Percentiles rank a stretch among this genome's conserved stretches.
Evolutionary conservation across 2,329 filamentous ascomycete species (phyloP).

Genomic region (Arachnomyces sp.): DNA sequence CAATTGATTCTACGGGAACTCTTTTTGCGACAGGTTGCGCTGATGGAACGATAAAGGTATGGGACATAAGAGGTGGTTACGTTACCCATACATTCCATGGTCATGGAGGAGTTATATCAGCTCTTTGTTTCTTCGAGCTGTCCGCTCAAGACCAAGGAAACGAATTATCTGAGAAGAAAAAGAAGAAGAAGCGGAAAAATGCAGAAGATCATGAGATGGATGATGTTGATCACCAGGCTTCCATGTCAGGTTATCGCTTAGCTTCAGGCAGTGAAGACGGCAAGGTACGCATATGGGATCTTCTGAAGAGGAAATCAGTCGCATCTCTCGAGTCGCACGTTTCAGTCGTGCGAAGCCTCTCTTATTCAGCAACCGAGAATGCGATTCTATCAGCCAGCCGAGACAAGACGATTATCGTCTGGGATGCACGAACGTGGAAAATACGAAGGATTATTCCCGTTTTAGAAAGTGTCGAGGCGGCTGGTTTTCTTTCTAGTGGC

Average conservation of each 20-base stretch:
- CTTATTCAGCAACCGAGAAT: slow-evolving; percentile 69
- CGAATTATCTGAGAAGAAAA: slow-evolving; percentile 36
- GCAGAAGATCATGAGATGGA: slow-evolving; percentile 38
- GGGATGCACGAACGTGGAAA: slow-evolving; percentile 84
- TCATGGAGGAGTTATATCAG: slow-evolving; percentile 83
- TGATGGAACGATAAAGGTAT: slow-evolving; percentile 90
- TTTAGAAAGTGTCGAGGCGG: slow-evolving; percentile 76
- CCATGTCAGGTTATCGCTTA: slow-evolving; percentile 61
- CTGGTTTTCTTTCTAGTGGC: slow-evolving; percentile 68
- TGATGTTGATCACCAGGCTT: slow-evolving; percentile 36
- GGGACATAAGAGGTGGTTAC: slow-evolving; percentile 86
- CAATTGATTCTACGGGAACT: slow-evolving; percentile 79
- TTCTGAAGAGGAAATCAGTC: slow-evolving; percentile 71
- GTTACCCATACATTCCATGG: slow-evolving; percentile 93
- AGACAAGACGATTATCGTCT: slow-evolving; percentile 90
- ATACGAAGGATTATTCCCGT: slow-evolving; percentile 71
- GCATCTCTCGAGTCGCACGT: slow-evolving; percentile 85
- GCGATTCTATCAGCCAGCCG: slow-evolving; percentile 74
- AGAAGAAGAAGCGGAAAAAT: slow-evolving; percentile 34
- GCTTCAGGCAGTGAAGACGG: slow-evolving; percentile 92
- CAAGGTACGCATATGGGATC: slow-evolving; percentile 83
- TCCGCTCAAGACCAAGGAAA: slow-evolving; percentile 38
- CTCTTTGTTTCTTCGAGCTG: slow-evolving; percentile 83
- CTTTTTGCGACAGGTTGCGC: slow-evolving; percentile 87
- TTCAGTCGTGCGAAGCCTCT: slow-evolving; percentile 81